Conservation (phyloP, 192 early-diverging fungal species). For the Mortierella antarctica region DNA sequence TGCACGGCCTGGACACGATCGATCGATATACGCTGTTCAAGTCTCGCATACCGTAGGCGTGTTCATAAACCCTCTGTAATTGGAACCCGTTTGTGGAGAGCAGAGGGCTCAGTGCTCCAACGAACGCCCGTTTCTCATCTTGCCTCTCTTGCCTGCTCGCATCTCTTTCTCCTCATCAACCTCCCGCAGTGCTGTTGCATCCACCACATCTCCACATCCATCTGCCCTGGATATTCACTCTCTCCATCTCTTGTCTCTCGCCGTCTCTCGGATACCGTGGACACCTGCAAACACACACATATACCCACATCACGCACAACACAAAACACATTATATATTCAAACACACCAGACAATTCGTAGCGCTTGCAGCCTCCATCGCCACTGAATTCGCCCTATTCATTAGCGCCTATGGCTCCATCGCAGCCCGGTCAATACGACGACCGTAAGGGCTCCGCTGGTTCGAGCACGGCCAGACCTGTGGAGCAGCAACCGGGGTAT, state of each 20-base stretch:
- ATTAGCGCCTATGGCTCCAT: conserved; percentile 14
- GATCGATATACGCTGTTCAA: conserved; percentile 93
- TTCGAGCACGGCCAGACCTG: conserved; percentile 2
- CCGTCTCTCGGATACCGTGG: neutral
- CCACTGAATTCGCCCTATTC: neutral
- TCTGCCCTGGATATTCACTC: neutral
- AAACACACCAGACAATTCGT: neutral
- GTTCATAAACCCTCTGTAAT: neutral
- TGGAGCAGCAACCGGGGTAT: neutral
- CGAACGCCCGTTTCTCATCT: neutral
- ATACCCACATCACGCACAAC: neutral
- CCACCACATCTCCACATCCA: neutral
- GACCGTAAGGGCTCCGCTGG: conserved; percentile 18
- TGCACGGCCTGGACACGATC: conserved; percentile 82
- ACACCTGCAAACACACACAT: neutral
- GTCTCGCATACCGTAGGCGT: conserved; percentile 83
- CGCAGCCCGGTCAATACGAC: conserved; percentile 12
- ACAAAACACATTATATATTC: neutral
- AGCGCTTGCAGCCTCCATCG: neutral
- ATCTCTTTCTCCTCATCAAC: conserved; percentile 8
- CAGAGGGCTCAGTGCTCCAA: neutral
- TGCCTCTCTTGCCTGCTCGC: neutral
- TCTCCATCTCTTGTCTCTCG: neutral
- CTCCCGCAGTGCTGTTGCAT: neutral
- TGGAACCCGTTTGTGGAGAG: neutral